These are phyloP conservation scores for Plectosphaerella cucumerina DNA, from an alignment of 2,329 filamentous ascomycete species.

Conservation along the genomic window DNA sequence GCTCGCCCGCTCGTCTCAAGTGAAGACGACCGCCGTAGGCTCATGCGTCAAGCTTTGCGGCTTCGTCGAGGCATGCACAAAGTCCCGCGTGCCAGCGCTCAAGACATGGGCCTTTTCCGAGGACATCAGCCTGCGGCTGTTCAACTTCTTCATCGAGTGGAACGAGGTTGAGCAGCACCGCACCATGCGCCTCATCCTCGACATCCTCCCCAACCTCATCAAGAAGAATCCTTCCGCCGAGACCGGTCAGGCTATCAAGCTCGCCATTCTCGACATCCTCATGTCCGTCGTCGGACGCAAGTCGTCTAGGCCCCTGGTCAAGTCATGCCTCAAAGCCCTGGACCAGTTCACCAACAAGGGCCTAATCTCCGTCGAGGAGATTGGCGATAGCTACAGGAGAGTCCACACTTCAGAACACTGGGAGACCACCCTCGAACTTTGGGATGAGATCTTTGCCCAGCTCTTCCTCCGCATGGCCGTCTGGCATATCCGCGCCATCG, in stretches of 20 bases:
- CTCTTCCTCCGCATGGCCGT: conserved; percentile 53
- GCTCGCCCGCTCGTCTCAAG: conserved; percentile 44
- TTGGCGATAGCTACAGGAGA: conserved; percentile 36
- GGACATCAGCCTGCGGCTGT: conserved; percentile 43
- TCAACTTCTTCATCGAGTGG: conserved; percentile 63
- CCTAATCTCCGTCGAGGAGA: conserved; percentile 44
- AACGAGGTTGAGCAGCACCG: conserved; percentile 62
- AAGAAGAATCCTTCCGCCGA: conserved; percentile 41
- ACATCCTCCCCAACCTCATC: conserved; percentile 50
- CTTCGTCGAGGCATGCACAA: conserved; percentile 56
- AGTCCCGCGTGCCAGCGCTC: conserved; percentile 38
- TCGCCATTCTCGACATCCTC: conserved; percentile 44
- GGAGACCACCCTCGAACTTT: conserved; percentile 25
- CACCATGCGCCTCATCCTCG: conserved; percentile 59
- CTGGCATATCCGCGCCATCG: conserved; percentile 54
- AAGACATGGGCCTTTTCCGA: conserved; percentile 47
- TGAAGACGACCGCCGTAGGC: conserved; percentile 49
- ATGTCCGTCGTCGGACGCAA: conserved; percentile 56
- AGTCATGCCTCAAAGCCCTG: conserved; percentile 65
- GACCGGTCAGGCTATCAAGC: conserved; percentile 34
- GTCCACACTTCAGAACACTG: conserved; percentile 19
- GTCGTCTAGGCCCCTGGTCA: conserved; percentile 60
- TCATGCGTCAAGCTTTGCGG: conserved; percentile 57
- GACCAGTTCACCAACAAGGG: conserved; percentile 62
- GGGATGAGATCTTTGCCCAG: conserved; percentile 46